phyloP scores from a whole-genome alignment of 148 eudicot genomes.

The Diospyros kaki region DNA sequence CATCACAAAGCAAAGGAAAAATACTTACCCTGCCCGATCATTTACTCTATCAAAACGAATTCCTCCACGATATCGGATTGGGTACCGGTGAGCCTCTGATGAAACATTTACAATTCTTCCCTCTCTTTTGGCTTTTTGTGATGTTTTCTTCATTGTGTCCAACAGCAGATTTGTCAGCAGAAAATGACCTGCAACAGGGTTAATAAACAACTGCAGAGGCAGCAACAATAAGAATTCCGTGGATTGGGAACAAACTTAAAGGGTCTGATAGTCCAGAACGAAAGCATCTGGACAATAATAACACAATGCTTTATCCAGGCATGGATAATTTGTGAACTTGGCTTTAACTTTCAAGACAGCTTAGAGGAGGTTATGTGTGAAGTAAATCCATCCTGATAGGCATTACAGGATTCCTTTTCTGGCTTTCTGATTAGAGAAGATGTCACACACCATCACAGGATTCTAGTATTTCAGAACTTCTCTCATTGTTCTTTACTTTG shows the following conservation, averaged over 20 bases:
- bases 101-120: constrained; percentile 70
- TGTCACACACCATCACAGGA: background rate
- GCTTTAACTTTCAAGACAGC: background rate
- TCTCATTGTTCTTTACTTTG: too few species aligned
- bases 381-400: background rate
- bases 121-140: constrained; percentile 30
- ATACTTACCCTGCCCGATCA: constrained; percentile 42
- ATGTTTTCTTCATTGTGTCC: constrained; percentile 61
- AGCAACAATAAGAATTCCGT: background rate
- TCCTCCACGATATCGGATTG: constrained; percentile 47
- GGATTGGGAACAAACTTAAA: background rate
- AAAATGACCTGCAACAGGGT: constrained; percentile 46
- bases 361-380: background rate
- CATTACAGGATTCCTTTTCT: background rate
- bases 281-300: background rate
- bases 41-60: constrained; percentile 58
- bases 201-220: too few species aligned
- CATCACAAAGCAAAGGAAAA: background rate
- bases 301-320: background rate
- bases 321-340: background rate
- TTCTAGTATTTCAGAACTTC: background rate
- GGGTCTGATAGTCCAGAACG: background rate
- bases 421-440: background rate
- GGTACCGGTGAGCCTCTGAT: constrained; percentile 42
- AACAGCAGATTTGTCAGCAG: constrained; percentile 52